These are phyloP conservation scores for Mycena polygramma DNA, from an alignment of 768 basidiomycete species.

Conservation along the genomic window DNA sequence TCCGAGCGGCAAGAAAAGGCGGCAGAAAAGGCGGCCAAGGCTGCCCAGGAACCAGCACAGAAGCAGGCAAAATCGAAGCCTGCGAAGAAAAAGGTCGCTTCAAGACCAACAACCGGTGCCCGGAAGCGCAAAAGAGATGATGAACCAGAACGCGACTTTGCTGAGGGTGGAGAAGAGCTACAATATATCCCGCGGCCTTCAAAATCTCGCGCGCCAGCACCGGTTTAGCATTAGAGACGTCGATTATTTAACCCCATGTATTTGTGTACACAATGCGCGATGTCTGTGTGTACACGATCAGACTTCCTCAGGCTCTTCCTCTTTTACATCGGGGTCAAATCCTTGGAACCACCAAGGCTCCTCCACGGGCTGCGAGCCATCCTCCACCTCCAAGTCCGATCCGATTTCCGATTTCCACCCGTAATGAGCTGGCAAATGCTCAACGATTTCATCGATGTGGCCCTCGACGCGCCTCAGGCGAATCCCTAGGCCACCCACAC, in stretches of 20 bases:
- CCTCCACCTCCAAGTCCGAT: neutral
- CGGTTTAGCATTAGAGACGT: neutral
- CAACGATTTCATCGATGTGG: neutral
- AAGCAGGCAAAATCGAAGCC: too few relatives aligned
- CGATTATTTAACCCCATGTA: neutral
- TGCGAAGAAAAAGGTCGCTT: too few relatives aligned
- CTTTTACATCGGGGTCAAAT: neutral
- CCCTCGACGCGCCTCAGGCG: slow-evolving; percentile 6
- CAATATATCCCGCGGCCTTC: neutral
- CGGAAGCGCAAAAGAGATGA: neutral
- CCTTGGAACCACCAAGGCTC: neutral
- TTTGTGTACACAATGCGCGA: neutral
- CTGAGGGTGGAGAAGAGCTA: slow-evolving; percentile 5
- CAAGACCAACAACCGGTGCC: too few relatives aligned
- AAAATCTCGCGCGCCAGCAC: neutral
- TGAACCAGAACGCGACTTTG: neutral
- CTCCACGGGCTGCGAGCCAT: slow-evolving; percentile 11
- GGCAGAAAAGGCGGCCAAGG: neutral
- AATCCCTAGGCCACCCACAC: neutral
- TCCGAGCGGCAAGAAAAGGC: neutral
- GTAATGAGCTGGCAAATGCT: neutral
- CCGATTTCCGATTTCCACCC: neutral
- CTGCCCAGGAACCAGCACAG: neutral
- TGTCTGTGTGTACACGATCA: neutral
- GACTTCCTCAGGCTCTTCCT: neutral